Percentiles rank a stretch among this genome's conserved stretches.
phyloP scores from a whole-genome alignment of 345 rosid species.

The Combretum micranthum region DNA sequence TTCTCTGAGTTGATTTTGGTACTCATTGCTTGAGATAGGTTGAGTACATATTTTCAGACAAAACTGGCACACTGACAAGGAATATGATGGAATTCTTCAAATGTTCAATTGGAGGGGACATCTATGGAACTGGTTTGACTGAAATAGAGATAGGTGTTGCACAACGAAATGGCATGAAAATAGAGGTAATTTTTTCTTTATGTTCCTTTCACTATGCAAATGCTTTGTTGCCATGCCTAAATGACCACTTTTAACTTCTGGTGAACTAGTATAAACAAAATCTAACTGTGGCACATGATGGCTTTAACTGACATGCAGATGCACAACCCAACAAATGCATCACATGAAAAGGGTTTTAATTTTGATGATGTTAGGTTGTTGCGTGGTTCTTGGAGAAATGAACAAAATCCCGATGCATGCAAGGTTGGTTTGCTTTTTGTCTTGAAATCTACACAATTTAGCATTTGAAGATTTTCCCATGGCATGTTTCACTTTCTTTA shows the following conservation, averaged over 20 bases:
- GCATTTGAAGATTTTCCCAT: too few species aligned
- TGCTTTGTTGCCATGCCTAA: too few species aligned
- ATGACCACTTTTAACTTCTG: too few species aligned
- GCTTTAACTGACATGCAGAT: constrained; percentile 28
- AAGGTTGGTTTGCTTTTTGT: constrained; percentile 41
- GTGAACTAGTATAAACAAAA: too few species aligned
- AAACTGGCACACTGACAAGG: constrained; percentile 98
- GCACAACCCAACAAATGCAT: constrained; percentile 34
- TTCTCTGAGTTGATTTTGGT: not conserved
- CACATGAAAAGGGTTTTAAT: constrained; percentile 85
- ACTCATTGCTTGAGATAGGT: constrained; percentile 47
- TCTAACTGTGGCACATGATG: not conserved
- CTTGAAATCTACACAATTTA: too few species aligned
- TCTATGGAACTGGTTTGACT: constrained; percentile 88
- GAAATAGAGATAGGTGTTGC: constrained; percentile 87
- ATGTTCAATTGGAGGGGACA: constrained; percentile 96
- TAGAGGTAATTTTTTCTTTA: constrained; percentile 44
- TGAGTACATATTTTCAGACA: constrained; percentile 96
- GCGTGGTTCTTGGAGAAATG: constrained; percentile 99
- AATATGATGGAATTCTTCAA: constrained; percentile 99
- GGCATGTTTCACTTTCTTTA: too few species aligned
- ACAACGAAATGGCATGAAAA: constrained; percentile 55
- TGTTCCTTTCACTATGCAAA: not conserved
- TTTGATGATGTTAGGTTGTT: constrained; percentile 88
- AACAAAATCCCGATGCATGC: constrained; percentile 86